Conservation (phyloP, 192 early-diverging fungal genomes). For the Fimicolochytrium jonesii region DNA sequence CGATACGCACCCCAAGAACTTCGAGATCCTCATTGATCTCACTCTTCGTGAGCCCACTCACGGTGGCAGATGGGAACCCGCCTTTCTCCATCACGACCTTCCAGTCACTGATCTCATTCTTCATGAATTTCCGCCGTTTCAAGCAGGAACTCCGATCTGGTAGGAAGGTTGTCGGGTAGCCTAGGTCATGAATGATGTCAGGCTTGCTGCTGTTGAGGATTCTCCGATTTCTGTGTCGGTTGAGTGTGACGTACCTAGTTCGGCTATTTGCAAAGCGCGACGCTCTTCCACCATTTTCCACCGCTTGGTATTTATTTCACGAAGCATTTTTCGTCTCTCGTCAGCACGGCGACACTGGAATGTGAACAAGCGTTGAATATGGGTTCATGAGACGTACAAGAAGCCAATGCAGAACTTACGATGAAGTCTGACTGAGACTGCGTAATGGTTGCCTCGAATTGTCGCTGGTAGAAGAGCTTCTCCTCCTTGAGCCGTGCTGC, state of each 20-base stretch:
- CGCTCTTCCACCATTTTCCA: constrained; percentile 23
- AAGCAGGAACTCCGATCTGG: neutral
- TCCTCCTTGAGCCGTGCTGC: constrained; percentile 10
- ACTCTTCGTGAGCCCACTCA: constrained; percentile 4
- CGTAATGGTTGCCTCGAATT: constrained; percentile 16
- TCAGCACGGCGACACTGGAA: constrained; percentile 17
- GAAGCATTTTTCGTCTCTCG: constrained; percentile 9
- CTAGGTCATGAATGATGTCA: no score
- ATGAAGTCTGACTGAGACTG: constrained; percentile 23
- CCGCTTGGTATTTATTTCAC: constrained; percentile 15
- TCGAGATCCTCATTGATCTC: constrained; percentile 25
- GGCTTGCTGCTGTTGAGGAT: no score
- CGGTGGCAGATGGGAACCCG: constrained; percentile 21
- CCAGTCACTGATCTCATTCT: constrained; percentile 15
- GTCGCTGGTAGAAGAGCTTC: constrained; percentile 1
- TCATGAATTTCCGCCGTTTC: constrained; percentile 14
- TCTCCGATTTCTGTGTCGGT: no score
- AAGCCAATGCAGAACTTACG: no score
- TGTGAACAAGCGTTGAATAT: no score
- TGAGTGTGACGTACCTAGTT: no score
- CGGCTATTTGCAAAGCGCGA: constrained; percentile 1
- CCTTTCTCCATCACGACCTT: constrained; percentile 7
- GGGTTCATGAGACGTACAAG: no score
- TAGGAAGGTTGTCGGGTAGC: no score
- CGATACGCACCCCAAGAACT: constrained; percentile 14